Percentiles rank a stretch among this genome's conserved stretches.
Evolutionary conservation across 2,329 filamentous ascomycete species (phyloP).

Genomic region (Basipetospora chlamydospora): DNA sequence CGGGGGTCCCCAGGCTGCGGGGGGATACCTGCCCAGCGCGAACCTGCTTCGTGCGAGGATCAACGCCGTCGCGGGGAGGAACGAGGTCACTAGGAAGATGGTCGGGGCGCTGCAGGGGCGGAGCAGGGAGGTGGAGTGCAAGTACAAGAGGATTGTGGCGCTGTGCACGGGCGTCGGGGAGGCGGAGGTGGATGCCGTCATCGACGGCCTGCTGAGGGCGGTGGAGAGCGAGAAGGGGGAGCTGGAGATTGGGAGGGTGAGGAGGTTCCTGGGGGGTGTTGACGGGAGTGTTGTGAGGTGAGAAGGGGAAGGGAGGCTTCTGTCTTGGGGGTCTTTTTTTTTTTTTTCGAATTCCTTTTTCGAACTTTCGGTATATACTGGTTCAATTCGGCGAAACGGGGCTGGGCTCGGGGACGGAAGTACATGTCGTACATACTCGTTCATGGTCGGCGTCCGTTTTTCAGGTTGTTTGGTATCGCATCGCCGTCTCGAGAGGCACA

Average conservation of each 20-base stretch:
- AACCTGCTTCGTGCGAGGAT: slow-evolving; percentile 52
- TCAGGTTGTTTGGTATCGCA: too few species aligned
- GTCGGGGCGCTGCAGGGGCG: slow-evolving; percentile 60
- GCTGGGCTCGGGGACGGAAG: too few species aligned
- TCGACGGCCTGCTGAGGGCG: slow-evolving; percentile 69
- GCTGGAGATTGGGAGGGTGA: slow-evolving; percentile 60
- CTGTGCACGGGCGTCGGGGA: slow-evolving; percentile 73
- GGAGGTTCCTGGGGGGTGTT: slow-evolving; percentile 67
- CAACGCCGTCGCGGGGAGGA: slow-evolving; percentile 55
- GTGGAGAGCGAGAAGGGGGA: slow-evolving; percentile 76
- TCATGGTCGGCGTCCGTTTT: too few species aligned
- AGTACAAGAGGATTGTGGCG: slow-evolving; percentile 78
- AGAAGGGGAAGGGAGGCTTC: background rate
- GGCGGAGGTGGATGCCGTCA: slow-evolving; percentile 61
- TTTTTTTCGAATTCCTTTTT: background rate
- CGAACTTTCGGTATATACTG: too few species aligned
- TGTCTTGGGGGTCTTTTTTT: background rate
- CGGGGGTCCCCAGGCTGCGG: slow-evolving; percentile 15
- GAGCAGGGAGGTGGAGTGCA: slow-evolving; percentile 70
- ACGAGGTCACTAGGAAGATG: slow-evolving; percentile 50
- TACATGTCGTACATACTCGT: too few species aligned
- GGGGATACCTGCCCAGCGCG: slow-evolving; percentile 38
- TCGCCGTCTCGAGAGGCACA: too few species aligned
- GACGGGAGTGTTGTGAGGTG: too few species aligned
- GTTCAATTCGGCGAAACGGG: too few species aligned